Conservation (phyloP, 2,329 filamentous ascomycete species). For the Diaporthe helianthi region DNA sequence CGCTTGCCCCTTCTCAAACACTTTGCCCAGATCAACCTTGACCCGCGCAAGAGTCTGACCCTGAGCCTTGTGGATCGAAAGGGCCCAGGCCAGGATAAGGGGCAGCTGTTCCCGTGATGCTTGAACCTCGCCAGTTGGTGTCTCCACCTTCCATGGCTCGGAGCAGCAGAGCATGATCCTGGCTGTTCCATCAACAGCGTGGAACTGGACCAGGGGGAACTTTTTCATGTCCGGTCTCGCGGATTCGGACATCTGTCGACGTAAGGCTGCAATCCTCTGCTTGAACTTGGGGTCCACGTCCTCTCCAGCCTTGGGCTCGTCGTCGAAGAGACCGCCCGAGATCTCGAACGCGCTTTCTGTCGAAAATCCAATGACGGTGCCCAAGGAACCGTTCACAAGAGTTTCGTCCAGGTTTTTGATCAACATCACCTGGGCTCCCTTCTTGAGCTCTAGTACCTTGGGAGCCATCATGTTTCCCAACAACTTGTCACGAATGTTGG, state of each 20-base stretch:
- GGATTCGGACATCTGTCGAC: slow-evolving; percentile 48
- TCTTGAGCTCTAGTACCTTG: slow-evolving; percentile 78
- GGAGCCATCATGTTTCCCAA: slow-evolving; percentile 94
- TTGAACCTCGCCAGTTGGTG: slow-evolving; percentile 93
- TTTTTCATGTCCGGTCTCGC: slow-evolving; percentile 55
- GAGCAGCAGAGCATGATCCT: slow-evolving; percentile 81
- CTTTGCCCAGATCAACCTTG: slow-evolving; percentile 88
- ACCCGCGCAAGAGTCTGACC: slow-evolving; percentile 93
- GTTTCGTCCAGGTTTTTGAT: slow-evolving; percentile 98
- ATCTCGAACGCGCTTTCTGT: slow-evolving; percentile 50
- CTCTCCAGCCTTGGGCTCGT: slow-evolving; percentile 43
- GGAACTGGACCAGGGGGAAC: slow-evolving; percentile 87
- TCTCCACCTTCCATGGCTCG: slow-evolving; percentile 95
- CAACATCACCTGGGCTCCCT: slow-evolving; percentile 97
- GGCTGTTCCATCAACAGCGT: slow-evolving; percentile 76
- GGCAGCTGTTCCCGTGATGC: slow-evolving; percentile 84
- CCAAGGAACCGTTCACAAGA: slow-evolving; percentile 92
- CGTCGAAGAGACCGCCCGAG: slow-evolving; percentile 48
- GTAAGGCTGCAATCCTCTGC: slow-evolving; percentile 64
- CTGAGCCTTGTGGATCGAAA: slow-evolving; percentile 98
- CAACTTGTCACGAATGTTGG: slow-evolving; percentile 74
- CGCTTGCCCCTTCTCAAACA: slow-evolving; percentile 97
- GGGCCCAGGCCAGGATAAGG: slow-evolving; percentile 92
- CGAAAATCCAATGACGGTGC: slow-evolving; percentile 84
- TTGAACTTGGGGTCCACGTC: slow-evolving; percentile 51